A percentile compares a stretch with the other conserved stretches of the same genome.
Conservation (phyloP, 2,329 filamentous ascomycete genomes). For the Hyphodiscus sp. region DNA sequence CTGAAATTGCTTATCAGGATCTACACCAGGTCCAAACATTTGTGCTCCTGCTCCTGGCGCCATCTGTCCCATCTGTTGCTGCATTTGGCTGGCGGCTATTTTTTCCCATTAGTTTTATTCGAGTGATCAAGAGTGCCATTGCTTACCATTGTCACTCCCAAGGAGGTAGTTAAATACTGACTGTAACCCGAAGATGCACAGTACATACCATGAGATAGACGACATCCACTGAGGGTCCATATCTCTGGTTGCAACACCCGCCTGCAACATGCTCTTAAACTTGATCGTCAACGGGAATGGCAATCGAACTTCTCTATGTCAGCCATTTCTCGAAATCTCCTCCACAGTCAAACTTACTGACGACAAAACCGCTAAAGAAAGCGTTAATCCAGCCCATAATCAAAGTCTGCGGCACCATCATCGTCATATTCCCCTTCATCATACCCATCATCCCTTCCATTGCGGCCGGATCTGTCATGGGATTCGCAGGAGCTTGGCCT, state of each 20-base stretch:
- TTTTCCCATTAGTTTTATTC: slow-evolving; percentile 6
- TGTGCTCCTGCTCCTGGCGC: slow-evolving; percentile 56
- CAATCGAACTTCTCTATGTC: slow-evolving; percentile 65
- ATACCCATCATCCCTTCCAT: slow-evolving; percentile 99
- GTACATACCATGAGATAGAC: slow-evolving; percentile 96
- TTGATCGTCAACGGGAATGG: slow-evolving; percentile 97
- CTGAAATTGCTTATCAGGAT: slow-evolving; percentile 91
- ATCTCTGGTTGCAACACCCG: slow-evolving; percentile 89
- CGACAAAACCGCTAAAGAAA: slow-evolving; percentile 97
- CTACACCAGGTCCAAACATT: slow-evolving; percentile 87
- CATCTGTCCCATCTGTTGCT: slow-evolving; percentile 74
- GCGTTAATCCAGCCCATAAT: slow-evolving; percentile 99
- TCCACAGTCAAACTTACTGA: slow-evolving; percentile 54
- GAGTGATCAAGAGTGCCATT: neutral
- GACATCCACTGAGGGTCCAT: slow-evolving; percentile 98
- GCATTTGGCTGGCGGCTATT: slow-evolving; percentile 81
- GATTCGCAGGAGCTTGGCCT: slow-evolving; percentile 85
- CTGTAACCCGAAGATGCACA: slow-evolving; percentile 94
- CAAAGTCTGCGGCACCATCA: slow-evolving; percentile 97
- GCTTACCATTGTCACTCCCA: slow-evolving; percentile 87
- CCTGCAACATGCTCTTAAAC: slow-evolving; percentile 99
- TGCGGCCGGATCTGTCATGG: slow-evolving; percentile 87
- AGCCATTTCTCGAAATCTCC: slow-evolving; percentile 1
- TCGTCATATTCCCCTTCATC: slow-evolving; percentile 99
- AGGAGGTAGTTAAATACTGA: slow-evolving; percentile 96